Evolutionary conservation across 1,284 basidiomycete species (phyloP), one percentile per base, ranked within the genome.

Genomic region (Ceraceosorus guamensis): DNA sequence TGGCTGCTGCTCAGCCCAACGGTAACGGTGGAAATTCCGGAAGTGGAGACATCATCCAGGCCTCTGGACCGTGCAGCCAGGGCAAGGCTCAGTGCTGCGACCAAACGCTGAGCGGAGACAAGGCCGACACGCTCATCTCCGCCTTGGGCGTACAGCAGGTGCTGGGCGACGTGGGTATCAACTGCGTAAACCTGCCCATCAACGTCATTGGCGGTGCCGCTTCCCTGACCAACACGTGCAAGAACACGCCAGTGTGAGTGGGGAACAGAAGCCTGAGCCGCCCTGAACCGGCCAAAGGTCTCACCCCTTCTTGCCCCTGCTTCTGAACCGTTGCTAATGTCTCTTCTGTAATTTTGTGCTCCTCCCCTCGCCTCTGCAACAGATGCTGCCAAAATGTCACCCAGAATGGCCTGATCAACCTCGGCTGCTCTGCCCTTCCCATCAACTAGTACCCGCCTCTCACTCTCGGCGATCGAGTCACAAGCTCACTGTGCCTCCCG

Each of bases 371-470:
- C n/a, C n/a, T 48, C 46, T 24, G 13, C 46, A 34, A 48, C 46
- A 48, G 46, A n/a, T 68, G 65, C 64, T 68, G 66, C 47, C 56
- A 63, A 46, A 62, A 66, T 52, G 66, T 68, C 43, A 48, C 49
- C 49, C 66, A 68, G 44, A 61, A 68, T 37, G 66, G 66, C 33
- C 58, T 68, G 16, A 57, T 68, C 62, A 68, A 68, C 62, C 57
- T 66, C 44, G 63, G 66, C 43, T 67, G 66, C 63, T 61, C 55
- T 35, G 59, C 63, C 41, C 55, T 67, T 50, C 63, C 66, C 31
- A 65, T 67, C 66, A 67, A 66, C 66, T 65, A 56, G n/a, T n/a
- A n/a, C n/a, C n/a, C n/a, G n/a, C n/a, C n/a, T n/a, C n/a, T n/a
- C n/a, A n/a, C n/a, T n/a, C n/a, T n/a, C n/a, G n/a, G n/a, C n/a